These are phyloP conservation scores for Xylariomycetidae sp. DNA, from an alignment of 2,329 filamentous ascomycete genomes.

Conservation along the genomic window DNA sequence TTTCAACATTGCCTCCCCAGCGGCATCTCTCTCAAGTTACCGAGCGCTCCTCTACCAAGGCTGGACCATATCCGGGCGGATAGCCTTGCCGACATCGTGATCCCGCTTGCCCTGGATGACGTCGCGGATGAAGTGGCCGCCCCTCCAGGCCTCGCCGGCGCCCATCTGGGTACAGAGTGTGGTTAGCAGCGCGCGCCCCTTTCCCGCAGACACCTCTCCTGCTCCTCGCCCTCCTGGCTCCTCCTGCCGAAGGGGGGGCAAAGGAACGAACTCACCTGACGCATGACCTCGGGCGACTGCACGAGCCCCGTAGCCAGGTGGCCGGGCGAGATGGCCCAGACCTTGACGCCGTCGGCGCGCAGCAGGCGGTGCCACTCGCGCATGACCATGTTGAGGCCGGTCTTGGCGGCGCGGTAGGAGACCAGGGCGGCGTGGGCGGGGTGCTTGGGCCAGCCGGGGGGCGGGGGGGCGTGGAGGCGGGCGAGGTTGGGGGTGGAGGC, in stretches of 20 bases:
- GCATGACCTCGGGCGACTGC: too few species aligned
- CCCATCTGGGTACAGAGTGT: slow-evolving; percentile 15
- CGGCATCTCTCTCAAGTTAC: too few species aligned
- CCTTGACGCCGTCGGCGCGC: slow-evolving; percentile 37
- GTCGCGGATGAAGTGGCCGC: slow-evolving; percentile 20
- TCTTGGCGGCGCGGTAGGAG: slow-evolving; percentile 35
- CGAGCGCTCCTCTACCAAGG: slow-evolving; percentile 22
- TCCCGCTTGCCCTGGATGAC: slow-evolving; percentile 22
- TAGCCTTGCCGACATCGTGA: slow-evolving; percentile 19
- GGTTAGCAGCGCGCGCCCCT: too few species aligned
- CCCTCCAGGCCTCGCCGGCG: slow-evolving; percentile 18
- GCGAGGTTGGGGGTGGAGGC: slow-evolving; percentile 3
- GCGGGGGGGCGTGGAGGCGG: slow-evolving; percentile 15
- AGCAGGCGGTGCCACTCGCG: slow-evolving; percentile 35
- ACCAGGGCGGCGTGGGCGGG: slow-evolving; percentile 6
- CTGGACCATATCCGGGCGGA: slow-evolving; percentile 16
- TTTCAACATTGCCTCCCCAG: too few species aligned
- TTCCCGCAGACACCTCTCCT: too few species aligned
- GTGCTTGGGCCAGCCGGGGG: slow-evolving; percentile 35
- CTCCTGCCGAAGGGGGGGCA: too few species aligned
- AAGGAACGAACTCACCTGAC: too few species aligned
- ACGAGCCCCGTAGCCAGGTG: slow-evolving; percentile 17
- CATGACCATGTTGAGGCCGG: slow-evolving; percentile 44
- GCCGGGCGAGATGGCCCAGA: slow-evolving; percentile 29
- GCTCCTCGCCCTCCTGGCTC: too few species aligned